A percentile compares a stretch with the other conserved stretches of the same genome.
These are phyloP conservation scores for Triadica sebifera DNA, from an alignment of 345 rosid species.

Conservation along the genomic window DNA sequence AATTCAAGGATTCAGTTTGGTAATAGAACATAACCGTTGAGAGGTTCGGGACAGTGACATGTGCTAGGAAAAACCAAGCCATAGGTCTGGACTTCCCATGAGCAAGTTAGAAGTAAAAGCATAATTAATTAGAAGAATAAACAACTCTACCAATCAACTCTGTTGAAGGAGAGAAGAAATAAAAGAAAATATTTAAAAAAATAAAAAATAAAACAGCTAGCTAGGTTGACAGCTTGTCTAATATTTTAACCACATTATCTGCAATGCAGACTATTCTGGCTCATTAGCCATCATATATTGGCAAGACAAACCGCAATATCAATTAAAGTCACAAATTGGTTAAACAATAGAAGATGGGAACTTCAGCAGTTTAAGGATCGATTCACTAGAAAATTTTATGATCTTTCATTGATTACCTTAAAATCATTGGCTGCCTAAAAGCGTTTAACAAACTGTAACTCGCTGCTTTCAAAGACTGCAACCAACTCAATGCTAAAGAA, in stretches of 20 bases:
- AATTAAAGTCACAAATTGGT: background rate
- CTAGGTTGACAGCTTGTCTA: constrained; percentile 1
- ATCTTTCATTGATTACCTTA: constrained; percentile 49
- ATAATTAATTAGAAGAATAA: constrained; percentile 24
- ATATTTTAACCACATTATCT: background rate
- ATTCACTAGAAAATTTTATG: background rate
- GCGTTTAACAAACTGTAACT: constrained; percentile 58
- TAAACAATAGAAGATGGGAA: background rate
- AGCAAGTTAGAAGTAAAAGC: constrained; percentile 19
- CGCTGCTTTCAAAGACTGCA: constrained; percentile 64
- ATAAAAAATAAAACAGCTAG: background rate
- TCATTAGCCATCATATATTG: background rate
- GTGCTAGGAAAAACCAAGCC: constrained; percentile 97
- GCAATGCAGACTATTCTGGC: background rate
- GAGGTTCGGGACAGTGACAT: constrained; percentile 82
- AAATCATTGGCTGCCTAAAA: constrained; percentile 71
- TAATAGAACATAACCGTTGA: constrained; percentile 94
- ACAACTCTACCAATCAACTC: background rate
- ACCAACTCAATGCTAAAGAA: constrained; percentile 44
- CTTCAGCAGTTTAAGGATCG: background rate
- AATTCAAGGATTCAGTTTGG: constrained; percentile 80
- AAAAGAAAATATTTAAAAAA: background rate
- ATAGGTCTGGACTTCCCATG: constrained; percentile 63
- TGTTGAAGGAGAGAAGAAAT: background rate
- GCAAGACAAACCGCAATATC: background rate